Base-by-base conservation (phyloP, 2,329 filamentous ascomycete species). In the Alternaria infectoria region DNA sequence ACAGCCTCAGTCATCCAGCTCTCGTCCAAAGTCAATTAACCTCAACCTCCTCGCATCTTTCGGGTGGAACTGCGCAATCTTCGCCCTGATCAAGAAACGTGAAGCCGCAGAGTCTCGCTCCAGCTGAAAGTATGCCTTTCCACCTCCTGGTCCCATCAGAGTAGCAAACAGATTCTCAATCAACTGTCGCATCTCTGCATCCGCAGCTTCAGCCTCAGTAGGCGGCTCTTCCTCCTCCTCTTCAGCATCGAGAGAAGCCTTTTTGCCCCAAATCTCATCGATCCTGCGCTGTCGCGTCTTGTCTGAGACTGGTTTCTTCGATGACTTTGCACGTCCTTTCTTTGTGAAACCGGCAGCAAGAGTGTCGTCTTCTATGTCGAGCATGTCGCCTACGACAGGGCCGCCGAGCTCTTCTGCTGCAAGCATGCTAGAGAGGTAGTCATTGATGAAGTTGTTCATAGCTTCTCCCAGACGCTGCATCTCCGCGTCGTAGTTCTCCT, bases 341-440 rank as follows among this genome's bases (percentile, higher is more conserved):
- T 80, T 80, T 4, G 84, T 86, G 75, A 87, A 87, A n/a, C 86
- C 86, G 25, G 81, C 81, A 56, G 82, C 82, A 44, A 87, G 78
- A 8, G 78, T 82, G 12, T 81, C 86, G 47, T 90, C 86, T 9
- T 83, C 86, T 70, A 83, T 89, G 80, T 91, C 88, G 74, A 91
- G 84, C 70, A 90, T 83, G 68, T 93, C 90, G 4, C 93, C 92
- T 1, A 94, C 92, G 11, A 93, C 90, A 0, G 93, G 93, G 0
- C 93, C 93, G 8, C 93, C 93, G 1, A 94, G 84, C 73, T 93
- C 91, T 80, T 96, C 93, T 1, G 92, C 91, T 7, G 92, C 93
- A 46, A 97, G 83, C 88, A 95, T 91, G 4, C 87, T 81, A 1
- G 91, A 91, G 1, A 97, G 84, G 44, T 88, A 86, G 46, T 88